Evolutionary conservation across 1,139 yeast genomes (phyloP).

Genomic region (Nakaseomyces kungkrabaensis): DNA sequence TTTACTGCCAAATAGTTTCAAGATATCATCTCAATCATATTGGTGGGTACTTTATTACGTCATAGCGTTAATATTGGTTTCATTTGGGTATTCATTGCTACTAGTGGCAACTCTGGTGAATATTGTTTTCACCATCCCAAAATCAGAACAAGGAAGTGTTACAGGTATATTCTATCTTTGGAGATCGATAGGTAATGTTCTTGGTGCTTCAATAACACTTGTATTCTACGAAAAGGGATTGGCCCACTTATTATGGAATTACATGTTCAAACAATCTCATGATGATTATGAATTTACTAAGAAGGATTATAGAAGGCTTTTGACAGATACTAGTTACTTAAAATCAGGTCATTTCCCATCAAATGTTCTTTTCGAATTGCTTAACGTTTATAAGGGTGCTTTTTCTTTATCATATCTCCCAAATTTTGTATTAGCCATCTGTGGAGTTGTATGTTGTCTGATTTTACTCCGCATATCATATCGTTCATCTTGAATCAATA

Average conservation of each 20-base stretch:
- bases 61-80: conserved; percentile 14
- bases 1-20: conserved; percentile 6
- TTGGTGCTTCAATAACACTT: conserved; percentile 38
- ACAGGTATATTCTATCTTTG: conserved; percentile 37
- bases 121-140: conserved; percentile 27
- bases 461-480: neutral
- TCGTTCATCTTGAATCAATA: neutral
- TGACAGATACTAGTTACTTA: conserved; percentile 30
- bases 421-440: conserved; percentile 14
- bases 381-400: conserved; percentile 22
- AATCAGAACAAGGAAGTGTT: conserved; percentile 29
- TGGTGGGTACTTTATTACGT: conserved; percentile 23
- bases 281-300: conserved; percentile 13
- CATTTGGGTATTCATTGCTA: conserved; percentile 25
- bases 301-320: conserved; percentile 21
- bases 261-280: conserved; percentile 22
- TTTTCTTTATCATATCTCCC: conserved; percentile 25
- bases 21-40: conserved; percentile 9
- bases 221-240: conserved; percentile 32
- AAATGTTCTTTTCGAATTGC: conserved; percentile 13
- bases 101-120: conserved; percentile 28
- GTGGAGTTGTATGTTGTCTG: conserved; percentile 12
- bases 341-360: conserved; percentile 28
- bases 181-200: conserved; percentile 39
- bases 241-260: conserved; percentile 24